Conservation (phyloP, 805 yeast genomes). For the Torulaspora maleeae region DNA sequence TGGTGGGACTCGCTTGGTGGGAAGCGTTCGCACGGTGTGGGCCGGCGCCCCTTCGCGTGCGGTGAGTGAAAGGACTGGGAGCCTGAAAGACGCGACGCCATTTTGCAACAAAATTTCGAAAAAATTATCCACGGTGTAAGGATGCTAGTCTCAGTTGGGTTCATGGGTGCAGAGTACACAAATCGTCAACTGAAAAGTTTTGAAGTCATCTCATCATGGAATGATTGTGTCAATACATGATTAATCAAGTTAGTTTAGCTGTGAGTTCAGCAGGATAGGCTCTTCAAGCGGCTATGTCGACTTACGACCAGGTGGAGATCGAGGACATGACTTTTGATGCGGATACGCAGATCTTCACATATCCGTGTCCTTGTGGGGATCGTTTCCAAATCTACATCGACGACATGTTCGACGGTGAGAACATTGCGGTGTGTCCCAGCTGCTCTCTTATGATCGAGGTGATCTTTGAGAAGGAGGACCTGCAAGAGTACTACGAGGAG, state of each 20-base stretch:
- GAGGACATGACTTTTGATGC: constrained; percentile 94
- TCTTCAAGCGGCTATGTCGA: constrained; percentile 40
- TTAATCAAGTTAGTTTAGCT: neutral
- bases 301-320: constrained; percentile 92
- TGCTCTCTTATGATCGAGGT: constrained; percentile 92
- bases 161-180: neutral
- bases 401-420: constrained; percentile 86
- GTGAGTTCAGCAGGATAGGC: neutral
- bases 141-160: neutral
- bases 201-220: constrained; percentile 8
- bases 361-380: constrained; percentile 99
- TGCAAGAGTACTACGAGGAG: constrained; percentile 41
- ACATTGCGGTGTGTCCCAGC: constrained; percentile 93
- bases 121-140: neutral
- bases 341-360: constrained; percentile 72
- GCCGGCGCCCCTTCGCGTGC: too few species aligned
- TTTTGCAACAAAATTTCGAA: neutral
- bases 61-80: too few species aligned
- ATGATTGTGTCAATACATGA: neutral
- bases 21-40: neutral
- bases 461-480: constrained; percentile 64
- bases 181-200: constrained; percentile 2
- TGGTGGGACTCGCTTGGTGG: neutral
- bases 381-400: constrained; percentile 79
- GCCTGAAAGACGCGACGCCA: neutral